phyloP scores from a whole-genome alignment of 371 early-diverging fungal genomes.

The Lichtheimia corymbifera region DNA sequence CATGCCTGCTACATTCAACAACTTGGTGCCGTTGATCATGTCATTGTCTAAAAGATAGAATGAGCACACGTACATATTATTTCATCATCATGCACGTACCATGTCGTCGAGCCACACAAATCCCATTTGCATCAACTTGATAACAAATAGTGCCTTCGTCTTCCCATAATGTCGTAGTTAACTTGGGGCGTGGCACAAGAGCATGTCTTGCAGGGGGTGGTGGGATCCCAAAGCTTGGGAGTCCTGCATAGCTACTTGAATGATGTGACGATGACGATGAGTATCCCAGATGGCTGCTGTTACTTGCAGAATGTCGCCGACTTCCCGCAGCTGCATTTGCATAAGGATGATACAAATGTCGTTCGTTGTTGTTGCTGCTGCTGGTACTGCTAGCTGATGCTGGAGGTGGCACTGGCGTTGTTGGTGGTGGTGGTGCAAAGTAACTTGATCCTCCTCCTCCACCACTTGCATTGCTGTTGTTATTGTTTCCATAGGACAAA shows the following conservation, averaged over 20 bases:
- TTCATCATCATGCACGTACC: conserved; percentile 43
- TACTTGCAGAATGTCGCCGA: conserved; percentile 12
- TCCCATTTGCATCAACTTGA: conserved; percentile 77
- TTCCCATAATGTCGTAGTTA: conserved; percentile 82
- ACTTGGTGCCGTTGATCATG: conserved; percentile 86
- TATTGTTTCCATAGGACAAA: background rate
- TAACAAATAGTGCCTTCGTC: conserved; percentile 80
- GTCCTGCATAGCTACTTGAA: conserved; percentile 1
- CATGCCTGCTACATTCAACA: conserved; percentile 85
- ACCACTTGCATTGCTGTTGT: background rate
- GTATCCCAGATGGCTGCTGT: conserved; percentile 5
- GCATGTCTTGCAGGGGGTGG: conserved; percentile 2
- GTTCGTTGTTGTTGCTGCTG: background rate
- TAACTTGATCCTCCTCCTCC: background rate
- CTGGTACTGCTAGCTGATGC: conserved; percentile 5
- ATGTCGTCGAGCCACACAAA: conserved; percentile 77
- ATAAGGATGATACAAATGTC: conserved; percentile 18
- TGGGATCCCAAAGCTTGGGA: conserved; percentile 12
- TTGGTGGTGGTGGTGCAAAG: conserved; percentile 14
- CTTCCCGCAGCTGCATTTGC: conserved; percentile 4
- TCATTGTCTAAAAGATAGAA: conserved; percentile 60
- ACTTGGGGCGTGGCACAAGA: conserved; percentile 47
- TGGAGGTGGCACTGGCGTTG: conserved; percentile 16
- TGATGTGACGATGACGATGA: background rate
- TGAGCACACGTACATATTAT: background rate